Evolutionary conservation across 306 rosid species (phyloP).

Genomic region (Herpetospermum pedunculosum): DNA sequence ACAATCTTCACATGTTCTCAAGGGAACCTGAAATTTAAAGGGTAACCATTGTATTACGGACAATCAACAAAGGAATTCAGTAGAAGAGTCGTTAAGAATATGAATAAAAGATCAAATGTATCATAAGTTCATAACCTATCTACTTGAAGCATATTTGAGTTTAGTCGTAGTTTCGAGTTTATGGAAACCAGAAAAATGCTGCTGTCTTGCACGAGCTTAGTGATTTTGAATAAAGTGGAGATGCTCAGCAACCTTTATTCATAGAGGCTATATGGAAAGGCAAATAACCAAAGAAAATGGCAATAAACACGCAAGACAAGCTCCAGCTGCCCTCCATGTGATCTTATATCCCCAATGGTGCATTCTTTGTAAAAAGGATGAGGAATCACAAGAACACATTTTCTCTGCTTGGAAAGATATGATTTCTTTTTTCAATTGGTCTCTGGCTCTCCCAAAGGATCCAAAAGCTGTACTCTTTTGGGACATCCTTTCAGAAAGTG

Average conservation of each 20-base stretch:
- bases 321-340: neutral
- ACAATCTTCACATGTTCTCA: conserved; percentile 53
- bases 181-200: neutral
- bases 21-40: conserved; percentile 36
- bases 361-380: too few species aligned
- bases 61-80: neutral
- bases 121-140: neutral
- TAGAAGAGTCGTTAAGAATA: neutral
- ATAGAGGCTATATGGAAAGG: neutral
- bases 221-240: neutral
- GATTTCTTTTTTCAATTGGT: neutral
- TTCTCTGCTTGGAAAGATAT: neutral
- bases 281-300: too few species aligned
- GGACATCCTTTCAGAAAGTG: neutral
- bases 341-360: too few species aligned
- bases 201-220: too few species aligned
- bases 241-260: neutral
- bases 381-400: too few species aligned
- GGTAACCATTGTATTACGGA: neutral
- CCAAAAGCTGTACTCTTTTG: neutral
- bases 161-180: neutral
- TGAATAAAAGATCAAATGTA: neutral
- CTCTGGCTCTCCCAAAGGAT: neutral
- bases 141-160: neutral
- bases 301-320: neutral